Base-by-base conservation (phyloP, 768 basidiomycete genomes). In the Suillus subalutaceus region DNA sequence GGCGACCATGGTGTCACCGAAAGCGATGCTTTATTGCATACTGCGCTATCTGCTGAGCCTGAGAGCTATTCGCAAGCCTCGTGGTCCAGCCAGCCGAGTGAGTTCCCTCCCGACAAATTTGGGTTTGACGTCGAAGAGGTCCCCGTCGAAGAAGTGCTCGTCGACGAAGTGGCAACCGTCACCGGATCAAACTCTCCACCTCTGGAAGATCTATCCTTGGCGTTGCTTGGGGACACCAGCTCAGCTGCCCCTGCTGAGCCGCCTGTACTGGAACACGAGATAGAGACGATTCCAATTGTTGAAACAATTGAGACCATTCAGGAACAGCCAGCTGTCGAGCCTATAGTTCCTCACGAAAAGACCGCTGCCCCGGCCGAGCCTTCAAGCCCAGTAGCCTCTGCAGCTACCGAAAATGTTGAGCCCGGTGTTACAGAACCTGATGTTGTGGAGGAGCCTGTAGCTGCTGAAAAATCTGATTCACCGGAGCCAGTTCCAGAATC, bases 171-270 rank as follows among this genome's bases (percentile, higher is more conserved):
- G 4, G 32, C 66, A 35, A 68, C 66, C 23, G 4, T 68, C 16
- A 59, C 68, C 43, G 66, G 40, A 50, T 57, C 75, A 16, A 44
- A 71, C 32, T 78, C 75, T 64, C 77, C 75, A 3, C 72, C 75
- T 12, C 70, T 75, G 20, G 75, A 75, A 52, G 69, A 69, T 52
- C 63, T 75, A 18, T 64, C 72, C 1, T 70, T 78, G 38, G 70
- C 75, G 35, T 71, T 74, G 20, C 68, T 77, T 15, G 71, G 70
- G 46, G 74, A 72, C 18, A 59, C 67, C 5, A 23, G 72, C 23
- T 23, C 15, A 15, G 59, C 35, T 12, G 5, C 41, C 13, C 26
- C 66, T n/a, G 68, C 66, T 35, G 52, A 10, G 10, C 37, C 58
- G 32, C 32, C 55, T 46, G 69, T 65, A 37, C 35, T 37, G n/a